phyloP scores from a whole-genome alignment of 2,329 filamentous ascomycete species.

The Colletotrichum euphorbiae region DNA sequence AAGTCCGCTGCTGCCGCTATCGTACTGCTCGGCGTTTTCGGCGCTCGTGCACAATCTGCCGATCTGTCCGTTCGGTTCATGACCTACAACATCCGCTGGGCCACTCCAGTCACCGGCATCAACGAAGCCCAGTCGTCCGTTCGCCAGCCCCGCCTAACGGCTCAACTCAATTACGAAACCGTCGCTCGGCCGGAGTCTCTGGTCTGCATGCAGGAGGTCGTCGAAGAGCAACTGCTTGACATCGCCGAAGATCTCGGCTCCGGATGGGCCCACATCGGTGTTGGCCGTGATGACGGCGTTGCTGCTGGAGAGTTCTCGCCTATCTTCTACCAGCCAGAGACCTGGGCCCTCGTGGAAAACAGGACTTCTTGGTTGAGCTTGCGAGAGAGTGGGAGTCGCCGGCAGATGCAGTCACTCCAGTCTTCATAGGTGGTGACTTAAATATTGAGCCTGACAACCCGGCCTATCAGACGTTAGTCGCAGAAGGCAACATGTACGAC shows the following conservation, averaged over 20 bases:
- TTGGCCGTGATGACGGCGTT: slow-evolving; percentile 69
- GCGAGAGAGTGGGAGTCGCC: slow-evolving; percentile 44
- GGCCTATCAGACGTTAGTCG: slow-evolving; percentile 45
- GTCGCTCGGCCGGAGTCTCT: slow-evolving; percentile 47
- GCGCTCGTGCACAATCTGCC: background rate
- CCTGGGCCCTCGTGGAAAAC: slow-evolving; percentile 64
- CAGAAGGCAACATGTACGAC: slow-evolving; percentile 43
- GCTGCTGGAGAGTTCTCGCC: slow-evolving; percentile 75
- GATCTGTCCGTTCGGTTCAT: slow-evolving; percentile 52
- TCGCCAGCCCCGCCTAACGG: slow-evolving; percentile 51
- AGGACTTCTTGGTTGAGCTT: slow-evolving; percentile 56
- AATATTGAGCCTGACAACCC: slow-evolving; percentile 46
- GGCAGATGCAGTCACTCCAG: slow-evolving; percentile 37
- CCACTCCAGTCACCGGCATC: slow-evolving; percentile 50
- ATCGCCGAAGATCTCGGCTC: slow-evolving; percentile 54
- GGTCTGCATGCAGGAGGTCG: slow-evolving; percentile 63
- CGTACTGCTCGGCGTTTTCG: slow-evolving; percentile 2
- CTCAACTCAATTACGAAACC: slow-evolving; percentile 53
- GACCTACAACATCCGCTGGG: slow-evolving; percentile 63
- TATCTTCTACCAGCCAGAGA: slow-evolving; percentile 69
- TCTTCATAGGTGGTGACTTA: slow-evolving; percentile 50
- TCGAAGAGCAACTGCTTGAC: slow-evolving; percentile 57
- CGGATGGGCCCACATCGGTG: slow-evolving; percentile 65
- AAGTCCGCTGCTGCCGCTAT: background rate
- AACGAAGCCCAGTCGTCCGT: slow-evolving; percentile 57